Evolutionary conservation across 2,329 filamentous ascomycete genomes (phyloP).

Genomic region (Aspergillus brunneoviolaceus): DNA sequence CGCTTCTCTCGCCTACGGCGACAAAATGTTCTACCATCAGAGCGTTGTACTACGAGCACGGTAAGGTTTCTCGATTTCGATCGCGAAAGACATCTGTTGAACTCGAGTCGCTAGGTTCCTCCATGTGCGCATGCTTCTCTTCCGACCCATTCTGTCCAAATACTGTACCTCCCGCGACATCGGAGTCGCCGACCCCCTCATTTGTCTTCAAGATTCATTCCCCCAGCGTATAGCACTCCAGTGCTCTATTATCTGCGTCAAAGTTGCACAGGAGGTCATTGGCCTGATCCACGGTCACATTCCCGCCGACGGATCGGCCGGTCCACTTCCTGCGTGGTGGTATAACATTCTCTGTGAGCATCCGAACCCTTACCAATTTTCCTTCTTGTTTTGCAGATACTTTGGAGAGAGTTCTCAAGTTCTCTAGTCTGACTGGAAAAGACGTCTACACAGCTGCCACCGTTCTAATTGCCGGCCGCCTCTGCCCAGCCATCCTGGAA

Average conservation of each 20-base stretch:
- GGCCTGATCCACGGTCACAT: conserved; percentile 31
- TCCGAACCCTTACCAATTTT: no score
- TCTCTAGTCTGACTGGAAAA: neutral
- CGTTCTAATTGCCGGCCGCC: conserved; percentile 33
- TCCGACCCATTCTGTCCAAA: conserved; percentile 33
- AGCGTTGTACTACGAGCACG: conserved; percentile 34
- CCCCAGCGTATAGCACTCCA: conserved; percentile 34
- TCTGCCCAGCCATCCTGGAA: conserved; percentile 28
- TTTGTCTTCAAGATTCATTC: conserved; percentile 28
- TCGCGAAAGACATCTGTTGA: neutral
- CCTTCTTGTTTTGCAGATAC: no score
- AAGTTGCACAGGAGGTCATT: conserved; percentile 34
- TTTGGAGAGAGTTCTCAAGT: no score
- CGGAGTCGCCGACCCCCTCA: conserved; percentile 15
- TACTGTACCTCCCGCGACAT: conserved; percentile 32
- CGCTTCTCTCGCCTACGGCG: conserved; percentile 7
- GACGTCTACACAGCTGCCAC: conserved; percentile 39
- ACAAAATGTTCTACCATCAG: conserved; percentile 31
- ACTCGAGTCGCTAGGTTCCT: conserved; percentile 25
- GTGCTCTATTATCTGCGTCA: conserved; percentile 39
- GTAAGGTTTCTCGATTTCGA: conserved; percentile 14
- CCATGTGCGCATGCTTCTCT: conserved; percentile 35
- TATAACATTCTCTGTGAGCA: conserved; percentile 37
- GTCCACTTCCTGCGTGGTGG: conserved; percentile 39
- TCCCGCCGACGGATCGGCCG: conserved; percentile 27